Conservation (phyloP, 2,329 filamentous ascomycete genomes). For the Lasiodiplodia gonubiensis region DNA sequence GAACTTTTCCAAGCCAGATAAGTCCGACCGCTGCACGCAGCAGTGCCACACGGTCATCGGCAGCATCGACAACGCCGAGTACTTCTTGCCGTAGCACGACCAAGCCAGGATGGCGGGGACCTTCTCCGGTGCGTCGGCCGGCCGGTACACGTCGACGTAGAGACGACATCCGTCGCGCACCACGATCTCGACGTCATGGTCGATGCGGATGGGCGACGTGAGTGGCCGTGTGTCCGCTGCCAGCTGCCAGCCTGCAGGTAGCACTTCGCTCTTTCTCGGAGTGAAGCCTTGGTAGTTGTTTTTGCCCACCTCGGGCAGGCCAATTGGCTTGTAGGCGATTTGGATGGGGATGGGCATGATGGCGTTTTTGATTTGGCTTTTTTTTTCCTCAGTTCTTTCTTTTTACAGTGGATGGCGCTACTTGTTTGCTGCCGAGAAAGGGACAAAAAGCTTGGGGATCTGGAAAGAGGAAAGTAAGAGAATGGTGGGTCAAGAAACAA, state of each 20-base stretch:
- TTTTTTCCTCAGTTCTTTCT: not conserved
- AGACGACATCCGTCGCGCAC: slow-evolving; percentile 51
- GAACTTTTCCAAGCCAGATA: slow-evolving; percentile 49
- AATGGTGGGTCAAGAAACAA: not conserved
- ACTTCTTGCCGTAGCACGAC: slow-evolving; percentile 55
- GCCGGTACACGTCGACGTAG: slow-evolving; percentile 52
- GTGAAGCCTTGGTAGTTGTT: slow-evolving; percentile 51
- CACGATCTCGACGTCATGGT: slow-evolving; percentile 53
- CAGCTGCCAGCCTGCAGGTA: slow-evolving; percentile 45
- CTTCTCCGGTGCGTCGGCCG: slow-evolving; percentile 40
- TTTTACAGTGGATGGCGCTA: too few species aligned
- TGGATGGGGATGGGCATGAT: slow-evolving; percentile 43
- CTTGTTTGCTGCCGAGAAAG: not conserved
- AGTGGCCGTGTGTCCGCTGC: slow-evolving; percentile 45
- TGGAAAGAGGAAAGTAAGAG: not conserved
- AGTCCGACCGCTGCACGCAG: slow-evolving; percentile 40
- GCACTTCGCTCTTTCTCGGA: slow-evolving; percentile 47
- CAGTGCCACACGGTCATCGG: slow-evolving; percentile 48
- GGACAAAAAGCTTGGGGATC: not conserved
- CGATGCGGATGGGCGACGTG: slow-evolving; percentile 49
- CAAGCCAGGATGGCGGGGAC: slow-evolving; percentile 54
- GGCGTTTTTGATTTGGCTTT: not conserved
- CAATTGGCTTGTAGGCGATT: slow-evolving; percentile 40
- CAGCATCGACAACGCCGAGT: slow-evolving; percentile 47
- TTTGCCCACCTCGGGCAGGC: slow-evolving; percentile 44